A percentile compares a stretch with the other conserved stretches of the same genome.
Conservation (phyloP, 352 stramenopile genomes). For the Globisporangium polare region DNA sequence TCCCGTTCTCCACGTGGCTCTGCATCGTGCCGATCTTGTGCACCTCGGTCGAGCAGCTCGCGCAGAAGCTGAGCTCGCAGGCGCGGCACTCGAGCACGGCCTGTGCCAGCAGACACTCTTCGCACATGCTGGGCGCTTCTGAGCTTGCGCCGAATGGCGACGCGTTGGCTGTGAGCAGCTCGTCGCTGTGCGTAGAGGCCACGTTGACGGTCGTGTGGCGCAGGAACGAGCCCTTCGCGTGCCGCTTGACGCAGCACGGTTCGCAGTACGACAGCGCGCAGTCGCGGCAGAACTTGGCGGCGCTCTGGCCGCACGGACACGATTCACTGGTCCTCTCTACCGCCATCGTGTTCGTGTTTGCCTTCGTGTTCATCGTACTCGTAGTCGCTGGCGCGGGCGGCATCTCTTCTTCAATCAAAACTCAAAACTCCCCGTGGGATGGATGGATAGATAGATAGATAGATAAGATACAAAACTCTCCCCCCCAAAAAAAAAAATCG, state of each 20-base stretch:
- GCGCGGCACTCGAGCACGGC: slow-evolving; percentile 36
- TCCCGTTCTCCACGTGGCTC: slow-evolving; percentile 21
- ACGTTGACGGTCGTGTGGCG: slow-evolving; percentile 24
- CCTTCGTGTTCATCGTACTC: not conserved
- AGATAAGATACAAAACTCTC: not conserved
- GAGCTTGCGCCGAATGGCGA: slow-evolving; percentile 9
- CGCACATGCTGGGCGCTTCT: slow-evolving; percentile 23
- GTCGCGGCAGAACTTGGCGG: slow-evolving; percentile 17
- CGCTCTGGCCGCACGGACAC: slow-evolving; percentile 25
- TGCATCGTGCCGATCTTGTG: slow-evolving; percentile 42
- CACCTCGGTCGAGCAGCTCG: slow-evolving; percentile 29
- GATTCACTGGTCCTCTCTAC: not conserved
- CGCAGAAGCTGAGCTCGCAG: slow-evolving; percentile 51
- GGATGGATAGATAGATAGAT: no score
- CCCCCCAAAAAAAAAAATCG: no score
- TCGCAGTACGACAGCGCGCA: slow-evolving; percentile 38
- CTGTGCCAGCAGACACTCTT: slow-evolving; percentile 30
- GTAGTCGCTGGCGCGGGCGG: not conserved
- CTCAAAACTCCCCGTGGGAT: not conserved
- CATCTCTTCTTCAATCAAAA: slow-evolving; percentile 3
- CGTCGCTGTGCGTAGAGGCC: not conserved
- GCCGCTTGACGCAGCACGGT: slow-evolving; percentile 23
- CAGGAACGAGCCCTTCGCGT: slow-evolving; percentile 32
- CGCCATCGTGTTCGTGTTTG: not conserved
- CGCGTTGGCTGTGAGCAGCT: not conserved